Conservation (phyloP, 2,329 filamentous ascomycete genomes). For the Cladosporium colombiae region DNA sequence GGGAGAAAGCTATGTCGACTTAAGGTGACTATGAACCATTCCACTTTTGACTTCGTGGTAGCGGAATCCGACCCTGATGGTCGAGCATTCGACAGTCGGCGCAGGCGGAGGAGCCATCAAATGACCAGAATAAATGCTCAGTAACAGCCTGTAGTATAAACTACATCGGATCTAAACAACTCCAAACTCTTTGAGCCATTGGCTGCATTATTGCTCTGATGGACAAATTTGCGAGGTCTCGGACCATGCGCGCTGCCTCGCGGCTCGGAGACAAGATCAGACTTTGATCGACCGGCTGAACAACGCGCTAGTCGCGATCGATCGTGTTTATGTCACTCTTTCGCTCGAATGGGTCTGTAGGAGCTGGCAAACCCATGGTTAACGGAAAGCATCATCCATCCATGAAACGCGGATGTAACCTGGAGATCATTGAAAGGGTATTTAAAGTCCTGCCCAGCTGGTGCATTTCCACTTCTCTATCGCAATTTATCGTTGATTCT, state of each 20-base stretch:
- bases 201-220: background rate
- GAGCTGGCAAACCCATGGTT: background rate
- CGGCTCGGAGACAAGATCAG: background rate
- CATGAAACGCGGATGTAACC: conserved; percentile 4
- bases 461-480: background rate
- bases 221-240: background rate
- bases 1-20: background rate
- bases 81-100: background rate
- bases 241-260: background rate
- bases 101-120: background rate
- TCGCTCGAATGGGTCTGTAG: background rate
- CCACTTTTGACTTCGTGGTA: background rate
- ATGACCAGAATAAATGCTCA: background rate
- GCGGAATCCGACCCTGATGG: background rate
- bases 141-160: background rate
- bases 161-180: background rate
- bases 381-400: background rate
- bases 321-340: background rate
- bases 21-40: background rate
- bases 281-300: background rate
- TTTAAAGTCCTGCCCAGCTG: background rate
- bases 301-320: background rate
- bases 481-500: background rate
- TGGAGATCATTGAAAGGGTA: background rate
- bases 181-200: background rate